Percentiles rank a stretch among this genome's conserved stretches.
phyloP scores from a whole-genome alignment of 371 early-diverging fungal species.

The Mucor sp. region DNA sequence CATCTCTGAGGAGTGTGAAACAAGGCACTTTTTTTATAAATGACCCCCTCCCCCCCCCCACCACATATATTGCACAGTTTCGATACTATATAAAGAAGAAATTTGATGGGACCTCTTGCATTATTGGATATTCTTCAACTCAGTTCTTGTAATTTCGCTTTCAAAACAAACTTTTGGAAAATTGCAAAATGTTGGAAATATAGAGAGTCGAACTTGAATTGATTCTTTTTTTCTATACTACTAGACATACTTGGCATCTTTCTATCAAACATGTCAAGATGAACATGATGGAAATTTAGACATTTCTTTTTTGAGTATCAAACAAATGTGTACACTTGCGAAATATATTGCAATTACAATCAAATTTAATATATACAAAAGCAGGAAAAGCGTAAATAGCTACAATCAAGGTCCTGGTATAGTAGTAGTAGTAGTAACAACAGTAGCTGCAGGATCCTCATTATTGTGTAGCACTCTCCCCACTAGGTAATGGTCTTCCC shows the following conservation, averaged over 20 bases:
- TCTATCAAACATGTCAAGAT: not conserved
- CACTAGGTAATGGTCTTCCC: slow-evolving; percentile 65
- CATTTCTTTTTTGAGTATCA: too few species aligned
- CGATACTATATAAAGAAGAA: not conserved
- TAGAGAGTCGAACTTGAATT: too few species aligned
- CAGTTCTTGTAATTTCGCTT: not conserved
- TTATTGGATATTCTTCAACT: slow-evolving; percentile 5
- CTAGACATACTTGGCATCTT: not conserved
- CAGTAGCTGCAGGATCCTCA: slow-evolving; percentile 2
- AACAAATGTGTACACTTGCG: too few species aligned
- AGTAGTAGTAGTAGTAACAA: not conserved
- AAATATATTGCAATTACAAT: not conserved
- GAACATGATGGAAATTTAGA: too few species aligned
- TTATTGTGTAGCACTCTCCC: slow-evolving; percentile 67
- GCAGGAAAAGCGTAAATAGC: not conserved
- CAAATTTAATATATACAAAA: not conserved
- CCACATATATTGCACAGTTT: not conserved
- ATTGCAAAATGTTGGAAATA: too few species aligned
- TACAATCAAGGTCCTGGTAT: not conserved
- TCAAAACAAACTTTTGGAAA: too few species aligned
- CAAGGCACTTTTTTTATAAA: not conserved
- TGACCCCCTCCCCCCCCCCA: not conserved
- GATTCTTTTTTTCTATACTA: too few species aligned
- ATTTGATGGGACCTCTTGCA: slow-evolving; percentile 8
- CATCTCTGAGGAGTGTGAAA: not conserved